phyloP scores from a whole-genome alignment of 306 rosid genomes.

The Lathyrus aphaca region DNA sequence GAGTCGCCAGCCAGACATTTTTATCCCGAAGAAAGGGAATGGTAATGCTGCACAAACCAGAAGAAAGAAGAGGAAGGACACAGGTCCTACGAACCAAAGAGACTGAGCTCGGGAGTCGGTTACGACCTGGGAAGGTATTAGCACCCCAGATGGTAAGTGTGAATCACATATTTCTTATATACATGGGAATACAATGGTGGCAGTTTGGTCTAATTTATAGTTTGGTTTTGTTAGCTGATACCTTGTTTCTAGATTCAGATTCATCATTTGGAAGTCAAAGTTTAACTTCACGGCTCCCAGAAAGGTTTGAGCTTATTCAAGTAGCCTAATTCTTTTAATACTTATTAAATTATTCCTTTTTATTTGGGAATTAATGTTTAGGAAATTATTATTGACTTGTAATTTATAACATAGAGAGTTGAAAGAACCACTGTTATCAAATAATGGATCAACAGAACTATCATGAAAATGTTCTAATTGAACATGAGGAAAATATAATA shows the following conservation, averaged over 20 bases:
- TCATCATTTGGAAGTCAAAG: constrained; percentile 66
- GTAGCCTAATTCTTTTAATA: constrained; percentile 12
- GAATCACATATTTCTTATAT: constrained; percentile 25
- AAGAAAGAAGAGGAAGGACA: too few relatives aligned
- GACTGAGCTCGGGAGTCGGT: too few relatives aligned
- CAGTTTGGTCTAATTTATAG: constrained; percentile 2
- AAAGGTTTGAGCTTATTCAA: constrained; percentile 59
- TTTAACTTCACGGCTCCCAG: constrained; percentile 79
- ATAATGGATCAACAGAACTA: too few relatives aligned
- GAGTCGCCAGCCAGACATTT: too few relatives aligned
- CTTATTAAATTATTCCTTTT: neutral
- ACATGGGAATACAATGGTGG: constrained; percentile 10
- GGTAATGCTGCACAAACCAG: too few relatives aligned
- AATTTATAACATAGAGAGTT: neutral
- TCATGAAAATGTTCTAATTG: too few relatives aligned
- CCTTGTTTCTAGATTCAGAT: constrained; percentile 49
- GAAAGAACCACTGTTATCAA: too few relatives aligned
- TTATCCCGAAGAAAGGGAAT: too few relatives aligned
- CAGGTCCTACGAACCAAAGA: too few relatives aligned
- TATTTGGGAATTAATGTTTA: neutral
- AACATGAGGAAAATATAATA: too few relatives aligned
- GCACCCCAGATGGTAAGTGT: constrained; percentile 65
- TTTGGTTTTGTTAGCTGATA: constrained; percentile 30
- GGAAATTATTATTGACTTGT: constrained; percentile 21
- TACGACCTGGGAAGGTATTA: too few relatives aligned